Evolutionary conservation across 148 eudicot species (phyloP), one percentile per base, ranked within the genome.

Genomic region (Limonium bicolor): DNA sequence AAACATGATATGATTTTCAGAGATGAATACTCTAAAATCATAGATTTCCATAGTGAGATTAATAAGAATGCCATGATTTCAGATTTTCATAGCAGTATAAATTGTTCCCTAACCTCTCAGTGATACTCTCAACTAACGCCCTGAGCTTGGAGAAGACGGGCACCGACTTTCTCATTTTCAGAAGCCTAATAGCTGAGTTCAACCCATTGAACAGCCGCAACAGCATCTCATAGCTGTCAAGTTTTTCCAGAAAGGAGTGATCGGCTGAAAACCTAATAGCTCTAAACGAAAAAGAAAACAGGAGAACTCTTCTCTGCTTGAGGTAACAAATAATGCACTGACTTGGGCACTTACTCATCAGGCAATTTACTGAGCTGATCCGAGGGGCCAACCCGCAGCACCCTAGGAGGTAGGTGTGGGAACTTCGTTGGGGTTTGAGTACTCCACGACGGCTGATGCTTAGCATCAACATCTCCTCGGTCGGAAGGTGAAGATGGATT

Each of bases 21-120:
- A n/a, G n/a, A n/a, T n/a, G n/a, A n/a, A n/a, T n/a, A n/a, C n/a
- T n/a, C n/a, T n/a, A n/a, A n/a, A n/a, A n/a, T n/a, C n/a, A n/a
- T n/a, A n/a, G n/a, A n/a, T n/a, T n/a, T n/a, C n/a, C n/a, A n/a
- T n/a, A n/a, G n/a, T n/a, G n/a, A n/a, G n/a, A n/a, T n/a, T n/a
- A n/a, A n/a, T n/a, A n/a, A n/a, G n/a, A n/a, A n/a, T n/a, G n/a
- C n/a, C n/a, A n/a, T n/a, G n/a, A n/a, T n/a, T n/a, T n/a, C n/a
- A n/a, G n/a, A n/a, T n/a, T n/a, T n/a, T n/a, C n/a, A n/a, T n/a
- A n/a, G n/a, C n/a, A n/a, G n/a, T n/a, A n/a, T n/a, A n/a, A n/a
- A n/a, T n/a, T n/a, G n/a, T n/a, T n/a, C n/a, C n/a, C n/a, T 44
- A 4, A 87, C 96, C 90, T 76, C 4, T 78, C 80, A 0, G 82